Base-by-base conservation (phyloP, 768 basidiomycete species). In the Boletellus emodensis region DNA sequence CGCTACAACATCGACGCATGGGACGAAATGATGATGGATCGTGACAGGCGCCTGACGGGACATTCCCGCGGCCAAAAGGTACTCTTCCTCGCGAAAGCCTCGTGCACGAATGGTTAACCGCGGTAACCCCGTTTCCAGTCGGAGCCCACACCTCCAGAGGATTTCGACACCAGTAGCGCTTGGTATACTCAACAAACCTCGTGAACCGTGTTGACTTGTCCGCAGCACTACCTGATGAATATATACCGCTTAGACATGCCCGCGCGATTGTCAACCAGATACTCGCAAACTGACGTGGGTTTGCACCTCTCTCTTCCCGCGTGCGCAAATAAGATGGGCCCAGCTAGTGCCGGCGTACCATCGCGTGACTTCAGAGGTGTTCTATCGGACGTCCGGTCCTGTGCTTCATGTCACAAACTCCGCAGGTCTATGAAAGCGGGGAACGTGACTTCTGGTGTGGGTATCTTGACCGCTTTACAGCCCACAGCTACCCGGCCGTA, bases 1-100 rank as follows among this genome's bases (percentile, higher is more conserved):
- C 81, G 95, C 43, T 94, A 94, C 62, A 79, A 83, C 46, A 64
- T 95, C 32, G 95, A 97, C 63, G 70, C 78, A 18, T 98, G 92
- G 93, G 95, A 98, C 54, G 80, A 88, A 46, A 90, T 90, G 87
- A 91, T 98, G 92, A 92, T 97, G 85, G 81, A 84, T 62, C 77
- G 95, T 49, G 95, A 98, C 73, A 76, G 79, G 63, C 77, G 89
- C 55, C 68, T 98, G 63, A 96, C 94, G 3, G 95, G 95, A 12
- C 87, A 89, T 64, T 61, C 72, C 60, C 81, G 95, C 57, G 92
- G 92, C 47, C 95, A 97, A 67, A 77, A 78, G 65, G 94, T 94
- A 66, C 61, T 8, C 6, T 24, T 13, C n/a, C 12, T 30, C 30
- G 2, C 2, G 38, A 34, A 17, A 12, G 7, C 32, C 26, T 28